phyloP scores from a whole-genome alignment of 2,329 filamentous ascomycete species.

The Paracamarosporium sp. region DNA sequence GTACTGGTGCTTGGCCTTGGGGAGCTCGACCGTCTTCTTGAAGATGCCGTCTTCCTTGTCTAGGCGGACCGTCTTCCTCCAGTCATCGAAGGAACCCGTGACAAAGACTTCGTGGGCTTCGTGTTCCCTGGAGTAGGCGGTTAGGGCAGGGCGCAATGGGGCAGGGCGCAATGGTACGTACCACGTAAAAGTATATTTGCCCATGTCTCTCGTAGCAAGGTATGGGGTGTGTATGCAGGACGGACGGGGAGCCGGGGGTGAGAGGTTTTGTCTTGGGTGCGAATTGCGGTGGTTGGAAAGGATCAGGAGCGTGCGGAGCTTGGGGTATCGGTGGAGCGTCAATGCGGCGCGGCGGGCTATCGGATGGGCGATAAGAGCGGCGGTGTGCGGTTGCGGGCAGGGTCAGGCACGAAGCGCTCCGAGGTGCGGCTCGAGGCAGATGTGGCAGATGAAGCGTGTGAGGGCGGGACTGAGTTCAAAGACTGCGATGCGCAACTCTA shows the following conservation, averaged over 20 bases:
- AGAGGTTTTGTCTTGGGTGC: slow-evolving; percentile 35
- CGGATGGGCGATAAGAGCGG: slow-evolving; percentile 22
- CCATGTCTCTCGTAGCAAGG: slow-evolving; percentile 56
- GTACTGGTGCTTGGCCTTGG: slow-evolving; percentile 81
- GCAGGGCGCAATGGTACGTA: slow-evolving; percentile 51
- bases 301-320: slow-evolving; percentile 34
- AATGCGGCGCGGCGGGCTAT: slow-evolving; percentile 30
- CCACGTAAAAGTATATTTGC: slow-evolving; percentile 75
- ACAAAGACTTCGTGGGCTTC: slow-evolving; percentile 87
- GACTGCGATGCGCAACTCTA: slow-evolving; percentile 3
- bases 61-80: slow-evolving; percentile 85
- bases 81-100: slow-evolving; percentile 94
- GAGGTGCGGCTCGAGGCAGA: slow-evolving; percentile 1
- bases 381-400: slow-evolving; percentile 12
- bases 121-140: slow-evolving; percentile 72
- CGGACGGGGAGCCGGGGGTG: slow-evolving; percentile 23
- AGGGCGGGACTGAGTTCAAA: slow-evolving; percentile 23
- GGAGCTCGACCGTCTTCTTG: slow-evolving; percentile 79
- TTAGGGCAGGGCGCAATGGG: background rate
- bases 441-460: slow-evolving; percentile 1
- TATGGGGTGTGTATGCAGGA: slow-evolving; percentile 21
- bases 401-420: slow-evolving; percentile 18
- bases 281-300: slow-evolving; percentile 25
- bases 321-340: slow-evolving; percentile 24
- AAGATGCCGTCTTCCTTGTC: slow-evolving; percentile 75